Evolutionary conservation across 148 eudicot genomes (phyloP).

Genomic region (Diospyros kaki): DNA sequence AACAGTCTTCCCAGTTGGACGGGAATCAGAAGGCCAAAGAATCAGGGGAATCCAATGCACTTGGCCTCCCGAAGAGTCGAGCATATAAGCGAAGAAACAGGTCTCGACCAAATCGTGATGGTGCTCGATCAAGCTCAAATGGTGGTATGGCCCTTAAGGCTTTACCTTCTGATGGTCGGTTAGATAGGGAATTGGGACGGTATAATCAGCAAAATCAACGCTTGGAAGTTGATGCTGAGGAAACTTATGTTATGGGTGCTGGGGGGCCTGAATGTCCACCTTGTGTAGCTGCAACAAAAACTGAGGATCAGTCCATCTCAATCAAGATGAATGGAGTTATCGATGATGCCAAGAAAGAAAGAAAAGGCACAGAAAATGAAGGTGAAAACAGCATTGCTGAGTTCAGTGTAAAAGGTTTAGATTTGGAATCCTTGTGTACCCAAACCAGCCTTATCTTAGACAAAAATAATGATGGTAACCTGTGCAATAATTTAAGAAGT

Average conservation of each 20-base stretch:
- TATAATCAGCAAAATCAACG: conserved; percentile 27
- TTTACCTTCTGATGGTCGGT: conserved; percentile 29
- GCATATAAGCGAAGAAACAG: conserved; percentile 79
- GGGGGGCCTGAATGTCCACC: conserved; percentile 35
- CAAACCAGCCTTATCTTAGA: conserved; percentile 38
- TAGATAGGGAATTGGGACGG: conserved; percentile 45
- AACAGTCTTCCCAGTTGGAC: conserved; percentile 58
- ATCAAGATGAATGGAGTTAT: conserved; percentile 36
- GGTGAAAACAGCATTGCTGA: conserved; percentile 23
- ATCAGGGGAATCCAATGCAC: conserved; percentile 55
- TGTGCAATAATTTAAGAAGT: conserved; percentile 30
- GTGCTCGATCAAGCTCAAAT: conserved; percentile 56
- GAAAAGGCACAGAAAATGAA: conserved; percentile 25
- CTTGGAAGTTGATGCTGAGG: conserved; percentile 20
- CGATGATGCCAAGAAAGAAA: conserved; percentile 32
- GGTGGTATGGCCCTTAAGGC: conserved; percentile 25
- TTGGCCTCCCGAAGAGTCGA: conserved; percentile 59
- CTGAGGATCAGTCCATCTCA: conserved; percentile 32
- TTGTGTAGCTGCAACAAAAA: conserved; percentile 22
- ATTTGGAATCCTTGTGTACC: conserved; percentile 63
- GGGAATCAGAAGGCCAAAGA: conserved; percentile 45
- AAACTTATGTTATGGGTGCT: conserved; percentile 27
- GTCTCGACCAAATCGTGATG: conserved; percentile 66
- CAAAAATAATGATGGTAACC: conserved; percentile 42
- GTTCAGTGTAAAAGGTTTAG: conserved; percentile 43